phyloP scores from a whole-genome alignment of 352 stramenopile genomes.

The Phytopythium montanum region DNA sequence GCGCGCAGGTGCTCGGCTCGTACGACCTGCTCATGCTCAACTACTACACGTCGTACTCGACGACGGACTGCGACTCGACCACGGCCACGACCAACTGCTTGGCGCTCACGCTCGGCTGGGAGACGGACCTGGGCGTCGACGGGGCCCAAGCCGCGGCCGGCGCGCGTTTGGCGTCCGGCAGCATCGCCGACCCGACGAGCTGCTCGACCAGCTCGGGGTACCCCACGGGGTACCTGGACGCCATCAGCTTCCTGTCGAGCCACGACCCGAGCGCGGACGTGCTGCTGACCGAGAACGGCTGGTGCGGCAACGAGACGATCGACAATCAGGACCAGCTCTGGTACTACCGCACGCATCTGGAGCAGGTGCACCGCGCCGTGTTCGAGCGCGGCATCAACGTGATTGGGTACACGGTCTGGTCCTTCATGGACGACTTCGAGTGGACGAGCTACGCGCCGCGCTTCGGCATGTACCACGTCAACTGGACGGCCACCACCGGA shows the following conservation, averaged over 20 bases:
- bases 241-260: constrained; percentile 45
- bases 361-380: constrained; percentile 52
- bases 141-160: constrained; percentile 20
- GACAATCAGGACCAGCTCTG: constrained; percentile 55
- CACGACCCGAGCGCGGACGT: constrained; percentile 37
- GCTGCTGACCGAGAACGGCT: constrained; percentile 63
- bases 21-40: constrained; percentile 95
- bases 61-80: constrained; percentile 39
- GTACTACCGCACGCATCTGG: constrained; percentile 48
- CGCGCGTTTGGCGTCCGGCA: constrained; percentile 27
- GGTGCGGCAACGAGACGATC: constrained; percentile 55
- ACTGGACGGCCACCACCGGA: constrained; percentile 33
- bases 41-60: constrained; percentile 77
- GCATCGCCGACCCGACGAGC: constrained; percentile 25
- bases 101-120: constrained; percentile 30
- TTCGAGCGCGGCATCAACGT: constrained; percentile 54
- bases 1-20: constrained; percentile 61
- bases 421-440: constrained; percentile 30
- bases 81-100: constrained; percentile 33
- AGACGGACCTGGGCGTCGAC: constrained; percentile 40
- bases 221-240: constrained; percentile 45
- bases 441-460: constrained; percentile 34
- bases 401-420: constrained; percentile 91
- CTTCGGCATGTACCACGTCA: constrained; percentile 58
- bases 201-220: constrained; percentile 28